Base-by-base conservation (phyloP, 1,284 basidiomycete species). In the Rhodotorula mucilaginosa region DNA sequence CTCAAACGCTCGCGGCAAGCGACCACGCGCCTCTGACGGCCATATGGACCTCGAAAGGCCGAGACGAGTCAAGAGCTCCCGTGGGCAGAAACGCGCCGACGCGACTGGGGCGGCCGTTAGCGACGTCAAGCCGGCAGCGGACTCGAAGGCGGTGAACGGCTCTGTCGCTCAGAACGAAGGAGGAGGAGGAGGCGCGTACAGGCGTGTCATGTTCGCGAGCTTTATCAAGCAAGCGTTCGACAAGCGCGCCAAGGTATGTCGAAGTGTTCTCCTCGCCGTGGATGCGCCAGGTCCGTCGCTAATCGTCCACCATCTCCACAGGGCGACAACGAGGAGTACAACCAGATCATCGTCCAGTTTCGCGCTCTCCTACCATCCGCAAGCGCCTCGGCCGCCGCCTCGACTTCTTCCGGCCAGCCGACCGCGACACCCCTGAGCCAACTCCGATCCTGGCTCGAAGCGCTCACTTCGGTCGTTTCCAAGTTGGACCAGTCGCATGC, bases 141-240 rank as follows among this genome's bases (percentile, higher is more conserved):
- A 48, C 21, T 52, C 29, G 31, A 48, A 51, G 18, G 16, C 54
- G 23, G 56, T 21, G 4, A 51, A 39, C 19, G 62, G 59, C 7
- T 44, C 29, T 6, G 19, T 31, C 5, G 56, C 47, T 0, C 44
- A 51, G 23, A 23, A 18, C 2, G 51, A 31, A 1, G 29, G 51
- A 26, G 57, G 57, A 26, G 57, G 57, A 26, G 51, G 60, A 47
- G 61, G 57, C 2, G 56, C 67, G 29, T 76, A 66, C 48, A 52
- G 69, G 77, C 88, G 89, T 79, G 89, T 91, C 77, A 91, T 95
- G 88, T 92, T 91, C 78, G 85, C 93, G 44, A 87, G 88, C 7
- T 94, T 90, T 75, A 87, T 95, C 58, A 88, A 88, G 78, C 91
- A 92, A 79, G 91, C 92, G 10, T 83, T 95, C 29, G 86, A 88